Percentiles rank a stretch among this genome's conserved stretches.
phyloP scores from a whole-genome alignment of 371 early-diverging fungal species.

The Apophysomyces trapeziformis region DNA sequence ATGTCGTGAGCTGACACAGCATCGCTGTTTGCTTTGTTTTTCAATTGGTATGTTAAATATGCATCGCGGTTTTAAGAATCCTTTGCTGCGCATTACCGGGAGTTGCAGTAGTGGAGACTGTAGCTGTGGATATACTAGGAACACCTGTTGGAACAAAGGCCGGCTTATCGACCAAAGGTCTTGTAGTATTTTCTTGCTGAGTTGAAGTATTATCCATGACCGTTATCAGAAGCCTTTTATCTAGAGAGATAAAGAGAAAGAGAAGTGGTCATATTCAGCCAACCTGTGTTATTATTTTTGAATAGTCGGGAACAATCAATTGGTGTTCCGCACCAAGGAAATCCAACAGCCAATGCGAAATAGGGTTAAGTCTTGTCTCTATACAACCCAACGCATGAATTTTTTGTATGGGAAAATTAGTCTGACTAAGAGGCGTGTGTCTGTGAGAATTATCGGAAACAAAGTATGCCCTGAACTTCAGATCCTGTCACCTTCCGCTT shows the following conservation, averaged over 20 bases:
- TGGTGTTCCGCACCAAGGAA: too few relatives aligned
- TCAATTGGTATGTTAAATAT: background rate
- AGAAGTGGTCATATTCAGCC: too few relatives aligned
- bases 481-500: background rate
- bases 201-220: background rate
- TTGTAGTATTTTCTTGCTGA: background rate
- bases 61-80: background rate
- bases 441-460: background rate
- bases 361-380: too few relatives aligned
- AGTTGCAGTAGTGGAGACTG: conserved; percentile 12
- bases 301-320: too few relatives aligned
- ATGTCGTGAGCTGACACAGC: conserved; percentile 5
- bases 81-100: conserved; percentile 5
- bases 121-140: conserved; percentile 6
- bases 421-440: background rate
- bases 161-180: background rate
- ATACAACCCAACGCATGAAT: too few relatives aligned
- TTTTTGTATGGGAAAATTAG: too few relatives aligned
- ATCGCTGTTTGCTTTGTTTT: background rate
- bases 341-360: too few relatives aligned
- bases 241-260: too few relatives aligned
- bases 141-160: conserved; percentile 10
- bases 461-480: background rate
- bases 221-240: background rate
- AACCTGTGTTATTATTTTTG: too few relatives aligned